A percentile compares a stretch with the other conserved stretches of the same genome.
These are phyloP conservation scores for Gautieria morchelliformis DNA, from an alignment of 768 basidiomycete species.

Conservation along the genomic window DNA sequence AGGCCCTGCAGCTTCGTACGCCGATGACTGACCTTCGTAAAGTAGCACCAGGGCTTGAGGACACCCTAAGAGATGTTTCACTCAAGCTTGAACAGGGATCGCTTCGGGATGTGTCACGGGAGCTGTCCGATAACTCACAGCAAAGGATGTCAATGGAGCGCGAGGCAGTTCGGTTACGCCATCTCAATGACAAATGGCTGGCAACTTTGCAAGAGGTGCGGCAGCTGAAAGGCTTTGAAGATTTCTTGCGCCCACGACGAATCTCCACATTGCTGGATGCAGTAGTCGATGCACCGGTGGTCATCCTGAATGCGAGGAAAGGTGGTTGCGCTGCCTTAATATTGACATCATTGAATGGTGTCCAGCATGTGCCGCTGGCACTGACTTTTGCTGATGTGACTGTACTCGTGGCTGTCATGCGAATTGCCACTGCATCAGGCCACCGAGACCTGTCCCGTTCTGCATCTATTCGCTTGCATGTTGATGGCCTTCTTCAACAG, in stretches of 20 bases:
- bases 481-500: too few relatives aligned
- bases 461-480: too few relatives aligned
- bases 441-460: too few relatives aligned
- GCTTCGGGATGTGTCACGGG: neutral
- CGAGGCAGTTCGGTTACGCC: constrained; percentile 13
- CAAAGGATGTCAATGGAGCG: constrained; percentile 3
- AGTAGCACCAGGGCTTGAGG: constrained; percentile 6
- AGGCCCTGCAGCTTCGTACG: constrained; percentile 15
- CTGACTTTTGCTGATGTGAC: neutral
- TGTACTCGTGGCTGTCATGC: neutral
- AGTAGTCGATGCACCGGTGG: constrained; percentile 13
- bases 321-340: constrained; percentile 11
- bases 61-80: constrained; percentile 15
- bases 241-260: constrained; percentile 12
- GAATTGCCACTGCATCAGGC: too few relatives aligned
- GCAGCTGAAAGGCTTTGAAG: constrained; percentile 11
- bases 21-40: constrained; percentile 12
- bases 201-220: constrained; percentile 14
- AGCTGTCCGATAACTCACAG: neutral
- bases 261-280: constrained; percentile 10
- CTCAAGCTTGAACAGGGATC: too few relatives aligned
- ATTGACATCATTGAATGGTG: neutral
- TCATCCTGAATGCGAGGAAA: constrained; percentile 12
- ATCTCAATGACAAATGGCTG: constrained; percentile 20
- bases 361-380: too few relatives aligned